Conservation (phyloP, 2,329 filamentous ascomycete genomes). For the Xylaria multiplex region DNA sequence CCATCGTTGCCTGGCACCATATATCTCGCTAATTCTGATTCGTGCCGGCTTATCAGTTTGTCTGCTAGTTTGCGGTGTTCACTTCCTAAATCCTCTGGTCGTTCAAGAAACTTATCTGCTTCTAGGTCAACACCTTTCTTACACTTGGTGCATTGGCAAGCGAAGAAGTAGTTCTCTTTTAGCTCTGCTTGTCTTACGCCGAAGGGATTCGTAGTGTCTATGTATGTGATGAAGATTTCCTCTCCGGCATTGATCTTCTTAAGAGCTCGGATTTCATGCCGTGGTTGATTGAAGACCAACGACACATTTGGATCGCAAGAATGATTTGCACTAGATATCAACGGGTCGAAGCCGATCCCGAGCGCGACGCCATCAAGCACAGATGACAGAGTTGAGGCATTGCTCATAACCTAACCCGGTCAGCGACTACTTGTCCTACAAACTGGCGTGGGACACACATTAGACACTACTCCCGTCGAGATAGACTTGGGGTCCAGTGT, state of each 20-base stretch:
- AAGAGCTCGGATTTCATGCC: constrained; percentile 55
- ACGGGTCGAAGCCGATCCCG: constrained; percentile 44
- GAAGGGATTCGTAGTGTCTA: constrained; percentile 58
- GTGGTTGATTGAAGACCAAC: constrained; percentile 58
- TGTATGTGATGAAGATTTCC: constrained; percentile 61
- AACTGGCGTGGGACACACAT: constrained; percentile 34
- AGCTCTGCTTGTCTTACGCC: constrained; percentile 57
- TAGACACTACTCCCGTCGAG: constrained; percentile 39
- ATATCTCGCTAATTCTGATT: constrained; percentile 31
- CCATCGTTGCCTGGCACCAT: constrained; percentile 25
- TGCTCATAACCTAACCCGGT: constrained; percentile 40
- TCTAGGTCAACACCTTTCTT: constrained; percentile 50
- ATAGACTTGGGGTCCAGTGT: constrained; percentile 33
- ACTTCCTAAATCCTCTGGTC: constrained; percentile 37
- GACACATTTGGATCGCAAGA: constrained; percentile 62
- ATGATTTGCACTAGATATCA: constrained; percentile 55
- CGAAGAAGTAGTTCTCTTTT: constrained; percentile 58
- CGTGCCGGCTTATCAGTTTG: constrained; percentile 34
- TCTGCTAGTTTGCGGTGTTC: constrained; percentile 40
- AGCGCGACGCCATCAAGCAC: constrained; percentile 39
- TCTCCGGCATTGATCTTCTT: constrained; percentile 58
- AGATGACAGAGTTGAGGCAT: constrained; percentile 37
- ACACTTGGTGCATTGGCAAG: constrained; percentile 60
- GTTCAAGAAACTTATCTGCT: constrained; percentile 54
- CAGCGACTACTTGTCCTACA: constrained; percentile 10